Conservation (phyloP, 345 rosid genomes). For the Melaleuca alternifolia region DNA sequence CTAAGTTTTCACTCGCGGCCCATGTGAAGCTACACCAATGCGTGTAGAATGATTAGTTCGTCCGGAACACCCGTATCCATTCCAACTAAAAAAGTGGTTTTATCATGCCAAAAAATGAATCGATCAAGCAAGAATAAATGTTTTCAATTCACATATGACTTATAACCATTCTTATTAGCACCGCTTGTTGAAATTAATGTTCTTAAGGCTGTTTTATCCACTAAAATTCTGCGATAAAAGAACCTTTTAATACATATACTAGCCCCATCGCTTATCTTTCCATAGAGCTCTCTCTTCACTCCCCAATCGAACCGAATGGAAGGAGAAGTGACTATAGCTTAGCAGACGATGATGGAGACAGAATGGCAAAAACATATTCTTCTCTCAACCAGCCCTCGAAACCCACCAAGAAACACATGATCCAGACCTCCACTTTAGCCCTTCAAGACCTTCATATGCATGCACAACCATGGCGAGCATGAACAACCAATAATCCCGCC, state of each 20-base stretch:
- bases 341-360: conserved; percentile 7
- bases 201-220: no score
- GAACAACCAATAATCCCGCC: not conserved
- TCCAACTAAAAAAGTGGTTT: no score
- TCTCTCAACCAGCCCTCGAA: not conserved
- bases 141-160: not conserved
- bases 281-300: no score
- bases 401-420: conserved; percentile 12
- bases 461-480: not conserved
- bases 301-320: conserved; percentile 1
- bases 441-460: conserved; percentile 16
- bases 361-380: not conserved
- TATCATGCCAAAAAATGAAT: no score
- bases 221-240: no score
- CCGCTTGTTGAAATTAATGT: conserved; percentile 5
- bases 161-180: not conserved
- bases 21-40: no score
- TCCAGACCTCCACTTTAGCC: conserved; percentile 21
- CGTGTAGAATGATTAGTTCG: no score
- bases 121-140: not conserved
- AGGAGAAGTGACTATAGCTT: conserved; percentile 7
- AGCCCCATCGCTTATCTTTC: no score
- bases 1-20: no score
- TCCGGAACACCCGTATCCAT: no score
- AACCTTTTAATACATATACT: no score